These are phyloP conservation scores for Cyberlindnera sargentensis DNA, from an alignment of 805 yeast species.

Conservation along the genomic window DNA sequence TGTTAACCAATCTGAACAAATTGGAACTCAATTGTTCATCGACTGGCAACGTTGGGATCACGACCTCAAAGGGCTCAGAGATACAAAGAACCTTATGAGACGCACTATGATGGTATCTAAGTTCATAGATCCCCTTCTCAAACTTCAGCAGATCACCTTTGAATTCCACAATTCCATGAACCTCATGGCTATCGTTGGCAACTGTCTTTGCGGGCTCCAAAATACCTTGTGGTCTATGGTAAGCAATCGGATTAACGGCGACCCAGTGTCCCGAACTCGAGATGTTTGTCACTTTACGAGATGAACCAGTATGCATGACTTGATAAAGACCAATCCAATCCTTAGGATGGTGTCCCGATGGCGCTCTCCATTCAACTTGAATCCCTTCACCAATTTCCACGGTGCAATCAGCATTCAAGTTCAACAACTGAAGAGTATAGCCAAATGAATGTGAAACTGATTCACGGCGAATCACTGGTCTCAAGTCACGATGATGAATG, in stretches of 20 bases:
- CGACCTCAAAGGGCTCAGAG: conserved; percentile 61
- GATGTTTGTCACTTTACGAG: conserved; percentile 48
- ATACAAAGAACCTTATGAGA: conserved; percentile 64
- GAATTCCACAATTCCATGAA: conserved; percentile 44
- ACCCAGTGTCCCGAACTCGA: conserved; percentile 65
- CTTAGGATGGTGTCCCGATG: conserved; percentile 37
- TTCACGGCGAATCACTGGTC: conserved; percentile 6
- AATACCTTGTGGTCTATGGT: conserved; percentile 20
- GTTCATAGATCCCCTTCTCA: conserved; percentile 68
- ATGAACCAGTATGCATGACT: conserved; percentile 49
- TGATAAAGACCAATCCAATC: conserved; percentile 80
- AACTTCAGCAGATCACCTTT: conserved; percentile 42
- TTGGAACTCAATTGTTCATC: conserved; percentile 25
- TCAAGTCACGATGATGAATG: conserved; percentile 6
- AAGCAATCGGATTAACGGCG: conserved; percentile 33
- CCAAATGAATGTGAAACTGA: conserved; percentile 23
- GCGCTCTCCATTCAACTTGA: conserved; percentile 46
- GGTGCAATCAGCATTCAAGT: conserved; percentile 15
- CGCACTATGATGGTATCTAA: conserved; percentile 61
- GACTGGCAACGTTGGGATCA: conserved; percentile 31
- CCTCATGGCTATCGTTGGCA: conserved; percentile 13
- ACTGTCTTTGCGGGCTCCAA: conserved; percentile 1
- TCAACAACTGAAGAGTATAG: conserved; percentile 23
- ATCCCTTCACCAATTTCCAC: conserved; percentile 46
- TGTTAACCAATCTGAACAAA: conserved; percentile 22